Conservation (phyloP, 2,329 filamentous ascomycete species). For the Verticillium alfalfae region DNA sequence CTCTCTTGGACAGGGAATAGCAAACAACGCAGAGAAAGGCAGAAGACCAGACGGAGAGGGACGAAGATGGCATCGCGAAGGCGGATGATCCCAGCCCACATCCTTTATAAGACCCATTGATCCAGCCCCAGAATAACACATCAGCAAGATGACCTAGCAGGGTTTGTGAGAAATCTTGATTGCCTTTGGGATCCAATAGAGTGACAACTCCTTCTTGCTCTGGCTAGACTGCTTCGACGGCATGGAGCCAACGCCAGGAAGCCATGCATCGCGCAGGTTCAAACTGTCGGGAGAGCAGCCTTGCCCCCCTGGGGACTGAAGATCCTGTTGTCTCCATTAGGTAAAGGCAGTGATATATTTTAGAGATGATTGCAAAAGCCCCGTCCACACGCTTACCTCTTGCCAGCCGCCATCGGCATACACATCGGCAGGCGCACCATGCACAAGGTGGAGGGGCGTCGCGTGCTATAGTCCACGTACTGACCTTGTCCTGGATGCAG, state of each 20-base stretch:
- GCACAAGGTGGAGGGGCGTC: background rate
- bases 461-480: background rate
- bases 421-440: background rate
- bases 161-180: background rate
- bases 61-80: background rate
- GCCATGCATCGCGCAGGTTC: background rate
- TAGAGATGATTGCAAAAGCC: background rate
- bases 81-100: background rate
- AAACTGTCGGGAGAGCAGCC: background rate
- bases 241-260: background rate
- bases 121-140: background rate
- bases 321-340: background rate
- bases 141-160: background rate
- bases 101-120: background rate
- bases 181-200: background rate
- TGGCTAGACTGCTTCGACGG: background rate
- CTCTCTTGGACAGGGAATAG: background rate
- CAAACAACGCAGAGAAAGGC: background rate
- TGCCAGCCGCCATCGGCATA: background rate
- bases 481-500: background rate
- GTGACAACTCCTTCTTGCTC: background rate
- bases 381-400: background rate
- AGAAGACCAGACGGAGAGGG: background rate
- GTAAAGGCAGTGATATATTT: background rate
- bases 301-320: background rate